Evolutionary conservation across 202 grass and related monocot species (phyloP), one percentile per base, ranked within the genome.

Genomic region (Setaria viridis): DNA sequence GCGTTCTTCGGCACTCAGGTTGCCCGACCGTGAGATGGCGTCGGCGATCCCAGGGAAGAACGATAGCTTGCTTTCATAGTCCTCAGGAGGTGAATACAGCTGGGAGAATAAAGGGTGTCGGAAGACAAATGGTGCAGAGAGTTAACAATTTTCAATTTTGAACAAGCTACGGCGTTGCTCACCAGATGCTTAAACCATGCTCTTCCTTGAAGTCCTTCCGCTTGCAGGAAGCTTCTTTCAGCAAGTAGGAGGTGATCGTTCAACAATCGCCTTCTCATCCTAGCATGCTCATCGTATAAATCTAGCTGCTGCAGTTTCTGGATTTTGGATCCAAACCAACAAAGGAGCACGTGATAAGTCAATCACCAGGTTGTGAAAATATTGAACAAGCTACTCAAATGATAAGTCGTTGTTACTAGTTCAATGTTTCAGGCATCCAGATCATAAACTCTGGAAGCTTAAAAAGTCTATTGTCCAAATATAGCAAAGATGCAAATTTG

Each of bases 111-210:
- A 43, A 45, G 32, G 13, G 12, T 59, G 57, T 47, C 33, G 17
- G 5, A 51, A 20, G 46, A 73, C 8, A 55, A 75, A 81, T 15
- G 37, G 0, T 20, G 6, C 43, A 73, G 20, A 68, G 59, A 51
- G 9, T 5, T 47, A 53, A 5, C 0, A 15, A 37, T 86, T 34
- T 8, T 20, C 17, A 7, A 62, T 34, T 50, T 14, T 17, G 21
- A 54, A n/a, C 51, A 65, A 47, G 68, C 17, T 11, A 48, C 19
- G 74, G 34, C 8, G 57, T 83, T 73, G 33, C 87, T 88, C 78
- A 99, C 93, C 90, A 96, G 78, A 85, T 99, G 96, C 82, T 88
- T 99, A 68, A 91, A 99, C 93, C 96, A 99, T n/a, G 16, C 30
- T 88, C 96, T 95, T 80, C 93, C 91, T 85, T 91, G 21, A 62